phyloP scores from a whole-genome alignment of 2,329 filamentous ascomycete genomes.

The Chalara sp. region DNA sequence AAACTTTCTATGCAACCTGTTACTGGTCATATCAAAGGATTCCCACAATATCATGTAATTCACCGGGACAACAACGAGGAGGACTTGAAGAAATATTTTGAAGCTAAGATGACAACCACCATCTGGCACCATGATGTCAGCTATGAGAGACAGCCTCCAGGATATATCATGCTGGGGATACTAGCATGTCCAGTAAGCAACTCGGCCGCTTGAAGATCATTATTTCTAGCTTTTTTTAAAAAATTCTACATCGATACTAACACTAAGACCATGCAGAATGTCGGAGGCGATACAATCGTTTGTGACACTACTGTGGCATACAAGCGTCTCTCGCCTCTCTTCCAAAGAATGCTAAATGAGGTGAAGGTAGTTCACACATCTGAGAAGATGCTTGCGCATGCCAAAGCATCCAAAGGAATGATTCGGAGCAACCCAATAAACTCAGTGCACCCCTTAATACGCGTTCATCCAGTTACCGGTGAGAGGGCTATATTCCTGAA shows the following conservation, averaged over 20 bases:
- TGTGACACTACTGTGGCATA: constrained; percentile 64
- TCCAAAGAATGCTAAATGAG: constrained; percentile 43
- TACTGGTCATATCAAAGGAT: constrained; percentile 55
- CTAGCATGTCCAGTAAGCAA: constrained; percentile 35
- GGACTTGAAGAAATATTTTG: constrained; percentile 52
- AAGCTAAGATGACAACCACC: constrained; percentile 55
- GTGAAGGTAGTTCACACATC: constrained; percentile 58
- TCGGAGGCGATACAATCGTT: constrained; percentile 67
- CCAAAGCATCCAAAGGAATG: constrained; percentile 46
- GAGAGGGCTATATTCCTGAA: constrained; percentile 71
- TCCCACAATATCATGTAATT: constrained; percentile 59
- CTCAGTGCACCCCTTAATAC: constrained; percentile 59
- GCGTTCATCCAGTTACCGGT: constrained; percentile 64
- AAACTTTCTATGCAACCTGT: constrained; percentile 65
- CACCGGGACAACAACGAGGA: constrained; percentile 54
- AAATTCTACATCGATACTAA: not conserved
- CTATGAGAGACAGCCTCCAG: constrained; percentile 63
- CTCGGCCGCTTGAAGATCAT: not conserved
- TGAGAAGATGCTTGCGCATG: constrained; percentile 47
- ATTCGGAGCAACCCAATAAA: constrained; percentile 58
- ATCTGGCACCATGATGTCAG: constrained; percentile 67
- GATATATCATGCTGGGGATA: constrained; percentile 54
- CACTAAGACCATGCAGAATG: constrained; percentile 20
- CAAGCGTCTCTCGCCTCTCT: constrained; percentile 28
- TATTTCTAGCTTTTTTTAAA: not conserved